A percentile compares a stretch with the other conserved stretches of the same genome.
Conservation (phyloP, 345 rosid genomes). For the Chamaenerion angustifolium region DNA sequence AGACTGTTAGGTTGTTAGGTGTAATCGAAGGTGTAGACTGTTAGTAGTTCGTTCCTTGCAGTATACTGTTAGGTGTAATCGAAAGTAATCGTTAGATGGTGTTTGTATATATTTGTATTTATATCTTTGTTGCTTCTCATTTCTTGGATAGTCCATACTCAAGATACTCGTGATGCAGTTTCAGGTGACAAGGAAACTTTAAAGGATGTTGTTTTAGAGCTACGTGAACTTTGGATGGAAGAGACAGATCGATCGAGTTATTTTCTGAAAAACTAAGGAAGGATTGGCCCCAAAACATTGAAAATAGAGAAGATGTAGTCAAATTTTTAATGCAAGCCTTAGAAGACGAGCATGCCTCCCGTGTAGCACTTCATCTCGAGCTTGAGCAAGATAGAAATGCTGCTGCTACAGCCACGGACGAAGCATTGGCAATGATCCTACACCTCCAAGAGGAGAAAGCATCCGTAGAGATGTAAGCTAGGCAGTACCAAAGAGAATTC, state of each 20-base stretch:
- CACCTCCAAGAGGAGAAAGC: slow-evolving; percentile 78
- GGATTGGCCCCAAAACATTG: background rate
- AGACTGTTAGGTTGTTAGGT: too few relatives aligned
- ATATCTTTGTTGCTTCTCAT: background rate
- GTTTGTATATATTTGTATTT: background rate
- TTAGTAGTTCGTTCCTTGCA: too few relatives aligned
- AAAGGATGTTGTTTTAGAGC: slow-evolving; percentile 13
- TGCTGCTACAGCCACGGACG: slow-evolving; percentile 72
- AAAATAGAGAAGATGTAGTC: slow-evolving; percentile 15
- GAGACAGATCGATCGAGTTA: background rate
- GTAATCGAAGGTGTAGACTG: too few relatives aligned
- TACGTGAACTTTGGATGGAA: slow-evolving; percentile 5
- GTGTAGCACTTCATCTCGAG: slow-evolving; percentile 35
- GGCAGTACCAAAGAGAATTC: slow-evolving; percentile 65
- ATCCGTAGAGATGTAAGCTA: slow-evolving; percentile 65
- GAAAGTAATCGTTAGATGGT: background rate
- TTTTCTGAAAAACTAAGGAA: background rate
- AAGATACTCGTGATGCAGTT: slow-evolving; percentile 7
- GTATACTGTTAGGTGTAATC: too few relatives aligned
- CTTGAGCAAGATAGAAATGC: slow-evolving; percentile 76
- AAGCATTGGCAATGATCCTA: slow-evolving; percentile 80
- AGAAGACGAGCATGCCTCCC: slow-evolving; percentile 33
- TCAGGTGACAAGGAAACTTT: slow-evolving; percentile 22
- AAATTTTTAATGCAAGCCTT: slow-evolving; percentile 36
- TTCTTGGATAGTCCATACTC: background rate